Evolutionary conservation across 495 filamentous ascomycete genomes (phyloP), one percentile per base, ranked within the genome.

Genomic region (Darksidea phi): DNA sequence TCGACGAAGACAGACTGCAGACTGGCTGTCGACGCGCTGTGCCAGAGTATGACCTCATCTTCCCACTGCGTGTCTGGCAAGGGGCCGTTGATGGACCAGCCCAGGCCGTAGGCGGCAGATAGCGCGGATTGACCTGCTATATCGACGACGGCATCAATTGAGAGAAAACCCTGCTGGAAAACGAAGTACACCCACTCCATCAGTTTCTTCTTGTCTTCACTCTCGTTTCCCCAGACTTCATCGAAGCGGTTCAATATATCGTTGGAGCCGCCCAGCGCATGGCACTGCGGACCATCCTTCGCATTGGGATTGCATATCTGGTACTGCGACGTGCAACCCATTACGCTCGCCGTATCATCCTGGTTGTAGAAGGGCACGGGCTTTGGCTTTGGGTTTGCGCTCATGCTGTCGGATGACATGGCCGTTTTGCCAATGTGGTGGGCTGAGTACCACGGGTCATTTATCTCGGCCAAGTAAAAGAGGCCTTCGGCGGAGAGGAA

Each of bases 401-500:
- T 28, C 6, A 24, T 12, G 18, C 18, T 10, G 11, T 24, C 10
- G 17, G 6, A 12, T 6, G 48, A 32, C 18, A 20, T 20, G n/a
- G 10, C 21, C 20, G 8, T 37, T n/a, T n/a, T n/a, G n/a, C n/a
- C n/a, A n/a, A n/a, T n/a, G n/a, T n/a, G n/a, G 17, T 54, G 50
- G 6, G 50, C 26, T 7, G 50, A 36, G 21, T 12, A 54, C 50
- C 50, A 54, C 11, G 50, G 50, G 32, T 54, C 50, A 20, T 36
- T 41, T 36, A 41, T 25, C 5, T 24, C 26, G 4, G n/a, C 34
- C 17, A 32, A 5, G 23, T 6, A 38, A 32, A 5, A 6, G 12
- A 54, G 18, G 6, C 21, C 17, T 10, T 6, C 5, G 5, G 28
- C n/a, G 13, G 50, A 54, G 7, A 54, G 34, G 50, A 54, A 54